Evolutionary conservation across 1,139 yeast species (phyloP).

Genomic region (Meyerozyma guilliermondii): DNA sequence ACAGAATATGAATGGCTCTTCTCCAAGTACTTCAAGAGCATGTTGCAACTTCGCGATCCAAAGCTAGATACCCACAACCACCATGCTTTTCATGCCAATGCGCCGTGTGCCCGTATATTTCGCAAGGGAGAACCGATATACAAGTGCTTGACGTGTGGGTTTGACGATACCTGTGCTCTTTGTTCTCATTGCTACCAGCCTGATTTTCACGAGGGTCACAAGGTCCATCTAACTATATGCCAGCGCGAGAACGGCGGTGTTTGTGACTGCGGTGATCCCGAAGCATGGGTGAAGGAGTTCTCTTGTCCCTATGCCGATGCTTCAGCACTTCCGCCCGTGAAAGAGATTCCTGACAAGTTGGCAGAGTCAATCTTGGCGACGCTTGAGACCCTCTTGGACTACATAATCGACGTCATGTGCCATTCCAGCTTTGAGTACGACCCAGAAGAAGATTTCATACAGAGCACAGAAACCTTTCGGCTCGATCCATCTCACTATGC

Average conservation of each 20-base stretch:
- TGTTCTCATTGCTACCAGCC: slow-evolving; percentile 76
- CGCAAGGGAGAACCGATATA: slow-evolving; percentile 84
- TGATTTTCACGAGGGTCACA: slow-evolving; percentile 70
- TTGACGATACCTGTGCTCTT: slow-evolving; percentile 81
- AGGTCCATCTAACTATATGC: slow-evolving; percentile 67
- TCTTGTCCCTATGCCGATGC: slow-evolving; percentile 28
- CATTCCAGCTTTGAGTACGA: slow-evolving; percentile 36
- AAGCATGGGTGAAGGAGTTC: slow-evolving; percentile 46
- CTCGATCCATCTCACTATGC: slow-evolving; percentile 32
- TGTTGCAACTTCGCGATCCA: slow-evolving; percentile 16
- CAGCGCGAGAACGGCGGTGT: slow-evolving; percentile 86
- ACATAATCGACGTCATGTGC: slow-evolving; percentile 65
- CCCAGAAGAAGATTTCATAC: slow-evolving; percentile 20
- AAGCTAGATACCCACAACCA: slow-evolving; percentile 23
- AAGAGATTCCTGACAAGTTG: slow-evolving; percentile 31
- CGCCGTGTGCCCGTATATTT: slow-evolving; percentile 76
- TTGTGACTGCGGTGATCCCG: slow-evolving; percentile 64
- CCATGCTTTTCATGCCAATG: slow-evolving; percentile 53
- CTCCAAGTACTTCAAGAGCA: slow-evolving; percentile 23
- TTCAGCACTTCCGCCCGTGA: not conserved
- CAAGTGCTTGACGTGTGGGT: slow-evolving; percentile 77
- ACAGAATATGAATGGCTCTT: slow-evolving; percentile 35
- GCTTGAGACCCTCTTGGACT: slow-evolving; percentile 61
- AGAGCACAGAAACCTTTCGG: slow-evolving; percentile 23
- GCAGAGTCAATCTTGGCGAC: slow-evolving; percentile 34